phyloP scores from a whole-genome alignment of 768 basidiomycete genomes.

The Termitomyces sp. region DNA sequence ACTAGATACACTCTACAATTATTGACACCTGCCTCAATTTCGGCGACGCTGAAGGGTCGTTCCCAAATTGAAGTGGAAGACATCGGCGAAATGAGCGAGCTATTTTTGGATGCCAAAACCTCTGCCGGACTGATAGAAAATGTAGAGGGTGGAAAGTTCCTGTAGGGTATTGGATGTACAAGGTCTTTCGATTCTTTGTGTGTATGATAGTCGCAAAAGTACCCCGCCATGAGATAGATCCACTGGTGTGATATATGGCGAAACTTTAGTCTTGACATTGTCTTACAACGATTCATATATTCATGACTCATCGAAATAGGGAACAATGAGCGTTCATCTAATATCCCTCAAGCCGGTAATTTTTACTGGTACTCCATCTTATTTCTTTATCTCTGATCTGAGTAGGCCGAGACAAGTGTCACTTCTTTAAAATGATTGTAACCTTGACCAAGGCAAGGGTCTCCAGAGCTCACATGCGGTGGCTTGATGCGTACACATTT shows the following conservation, averaged over 20 bases:
- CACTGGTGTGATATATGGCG: too few relatives aligned
- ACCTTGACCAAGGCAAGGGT: slow-evolving; percentile 65
- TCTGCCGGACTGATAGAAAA: slow-evolving; percentile 51
- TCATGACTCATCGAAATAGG: too few relatives aligned
- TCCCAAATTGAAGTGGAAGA: slow-evolving; percentile 83
- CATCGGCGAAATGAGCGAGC: slow-evolving; percentile 86
- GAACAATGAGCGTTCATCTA: too few relatives aligned
- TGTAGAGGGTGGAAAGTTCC: slow-evolving; percentile 22
- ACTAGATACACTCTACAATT: slow-evolving; percentile 85
- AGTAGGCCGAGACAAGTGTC: too few relatives aligned
- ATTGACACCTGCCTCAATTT: slow-evolving; percentile 85
- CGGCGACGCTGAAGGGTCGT: slow-evolving; percentile 73
- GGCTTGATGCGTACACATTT: slow-evolving; percentile 79
- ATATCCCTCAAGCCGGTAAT: too few relatives aligned
- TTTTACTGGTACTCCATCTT: too few relatives aligned
- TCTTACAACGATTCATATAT: too few relatives aligned
- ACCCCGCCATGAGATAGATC: too few relatives aligned
- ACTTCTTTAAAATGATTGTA: too few relatives aligned
- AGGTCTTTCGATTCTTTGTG: neutral
- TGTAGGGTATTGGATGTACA: slow-evolving; percentile 6
- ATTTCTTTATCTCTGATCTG: too few relatives aligned
- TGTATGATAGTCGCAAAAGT: slow-evolving; percentile 1
- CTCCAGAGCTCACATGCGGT: slow-evolving; percentile 75
- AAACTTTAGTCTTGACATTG: too few relatives aligned
- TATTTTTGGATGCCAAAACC: slow-evolving; percentile 94